phyloP scores from a whole-genome alignment of 495 filamentous ascomycete species.

The Parathielavia appendiculata region DNA sequence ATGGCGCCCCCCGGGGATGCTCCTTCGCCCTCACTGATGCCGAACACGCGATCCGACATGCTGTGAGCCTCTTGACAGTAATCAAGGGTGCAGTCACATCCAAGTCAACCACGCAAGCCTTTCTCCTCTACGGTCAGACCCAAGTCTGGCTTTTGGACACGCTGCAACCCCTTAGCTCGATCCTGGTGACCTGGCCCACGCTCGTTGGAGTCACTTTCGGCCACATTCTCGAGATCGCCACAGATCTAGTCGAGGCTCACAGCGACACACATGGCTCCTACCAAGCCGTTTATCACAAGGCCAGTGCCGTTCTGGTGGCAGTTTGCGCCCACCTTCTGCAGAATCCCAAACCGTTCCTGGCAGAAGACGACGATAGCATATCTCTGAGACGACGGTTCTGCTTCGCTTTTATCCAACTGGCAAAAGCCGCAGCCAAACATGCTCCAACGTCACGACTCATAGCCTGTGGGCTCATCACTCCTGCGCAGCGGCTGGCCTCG shows the following conservation, averaged over 20 bases:
- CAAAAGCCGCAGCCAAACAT: constrained; percentile 27
- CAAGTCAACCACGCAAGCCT: constrained; percentile 1
- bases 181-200: constrained; percentile 26
- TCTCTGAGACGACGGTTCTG: constrained; percentile 21
- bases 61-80: constrained; percentile 22
- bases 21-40: constrained; percentile 15
- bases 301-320: constrained; percentile 26
- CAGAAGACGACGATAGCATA: constrained; percentile 19
- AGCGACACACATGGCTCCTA: constrained; percentile 17
- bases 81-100: constrained; percentile 16
- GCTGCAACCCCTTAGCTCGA: constrained; percentile 28
- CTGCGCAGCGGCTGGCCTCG: constrained; percentile 23
- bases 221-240: constrained; percentile 22
- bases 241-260: constrained; percentile 25
- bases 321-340: constrained; percentile 32
- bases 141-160: constrained; percentile 37
- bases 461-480: constrained; percentile 30
- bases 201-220: constrained; percentile 25
- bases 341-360: constrained; percentile 14
- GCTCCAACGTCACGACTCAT: constrained; percentile 33
- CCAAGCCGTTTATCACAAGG: constrained; percentile 31
- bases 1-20: constrained; percentile 15
- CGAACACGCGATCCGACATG: constrained; percentile 30
- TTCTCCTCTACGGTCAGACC: constrained; percentile 22
- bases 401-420: constrained; percentile 31